Conservation (phyloP, 352 stramenopile species). For the Globisporangium polare region DNA sequence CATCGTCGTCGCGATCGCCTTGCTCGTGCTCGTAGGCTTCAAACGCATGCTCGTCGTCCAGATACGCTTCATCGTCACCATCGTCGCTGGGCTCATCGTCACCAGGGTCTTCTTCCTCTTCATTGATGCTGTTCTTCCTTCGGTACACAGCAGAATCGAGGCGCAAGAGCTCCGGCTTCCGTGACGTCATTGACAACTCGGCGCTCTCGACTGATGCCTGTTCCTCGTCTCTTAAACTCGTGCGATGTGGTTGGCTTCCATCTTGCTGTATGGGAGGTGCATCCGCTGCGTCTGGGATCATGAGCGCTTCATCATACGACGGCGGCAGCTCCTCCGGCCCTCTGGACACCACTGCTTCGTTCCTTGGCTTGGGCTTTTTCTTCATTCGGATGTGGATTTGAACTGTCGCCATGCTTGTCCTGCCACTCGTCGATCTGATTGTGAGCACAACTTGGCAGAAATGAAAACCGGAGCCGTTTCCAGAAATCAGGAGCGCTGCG, state of each 20-base stretch:
- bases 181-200: neutral
- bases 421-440: neutral
- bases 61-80: constrained; percentile 20
- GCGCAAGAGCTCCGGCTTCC: constrained; percentile 1
- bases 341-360: neutral
- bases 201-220: neutral
- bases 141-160: neutral
- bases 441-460: neutral
- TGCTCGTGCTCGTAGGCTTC: constrained; percentile 27
- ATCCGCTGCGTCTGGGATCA: constrained; percentile 17
- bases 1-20: neutral
- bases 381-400: constrained; percentile 30
- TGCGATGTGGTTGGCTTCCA: too few relatives aligned
- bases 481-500: neutral
- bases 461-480: neutral
- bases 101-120: constrained; percentile 5
- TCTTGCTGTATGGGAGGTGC: neutral
- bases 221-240: neutral
- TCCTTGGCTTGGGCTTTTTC: constrained; percentile 9
- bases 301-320: constrained; percentile 40
- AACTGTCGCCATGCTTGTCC: constrained; percentile 17
- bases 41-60: constrained; percentile 30
- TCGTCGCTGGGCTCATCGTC: neutral
- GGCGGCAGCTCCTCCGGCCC: constrained; percentile 15
- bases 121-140: constrained; percentile 5